Base-by-base conservation (phyloP, 352 stramenopile species). In the Globisporangium emineosum region DNA sequence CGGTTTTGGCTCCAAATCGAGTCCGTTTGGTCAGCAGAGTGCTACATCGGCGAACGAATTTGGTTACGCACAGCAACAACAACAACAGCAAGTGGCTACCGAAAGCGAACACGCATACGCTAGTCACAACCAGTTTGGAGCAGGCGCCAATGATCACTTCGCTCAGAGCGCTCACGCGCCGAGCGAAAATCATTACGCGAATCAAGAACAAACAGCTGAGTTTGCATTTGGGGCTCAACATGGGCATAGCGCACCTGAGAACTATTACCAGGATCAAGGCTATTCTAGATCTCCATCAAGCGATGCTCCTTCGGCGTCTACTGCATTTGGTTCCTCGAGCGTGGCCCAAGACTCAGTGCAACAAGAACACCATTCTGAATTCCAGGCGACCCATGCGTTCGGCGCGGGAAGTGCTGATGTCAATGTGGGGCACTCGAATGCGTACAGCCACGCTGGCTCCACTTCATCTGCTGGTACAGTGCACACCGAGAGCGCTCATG, bases 1-100 rank as follows among this genome's bases (percentile, higher is more conserved):
- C n/a, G 45, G 43, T 1, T 63, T 60, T 30, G 59, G 53, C 40
- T 51, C 64, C 5, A 60, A 35, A n/a, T 55, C 61, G 17, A 56
- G 53, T 65, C 27, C 29, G 3, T 69, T 62, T 35, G 47, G 45
- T 1, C 57, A 69, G 9, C 54, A 68, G 29, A 21, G 17, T 47
- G 40, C 53, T 61, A 13, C 27, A 37, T 19, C 40, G 9, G n/a
- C 57, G 42, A 54, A 13, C 57, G 57, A 56, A 2, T 61, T 66
- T 35, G 52, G 42, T 2, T 54, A 56, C n/a, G 17, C 51, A 6
- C 50, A 21, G 17, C 40, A 52, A 19, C 40, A 52, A 19, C 60
- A 66, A 32, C 27, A 49, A 21, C 25, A 51, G 32, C 56, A 59
- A 27, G 12, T 35, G 17, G 30, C 32, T 3, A 40, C 43, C 7